phyloP scores from a whole-genome alignment of 192 early-diverging fungal species.

The Rhizoclosmatium sp. region DNA sequence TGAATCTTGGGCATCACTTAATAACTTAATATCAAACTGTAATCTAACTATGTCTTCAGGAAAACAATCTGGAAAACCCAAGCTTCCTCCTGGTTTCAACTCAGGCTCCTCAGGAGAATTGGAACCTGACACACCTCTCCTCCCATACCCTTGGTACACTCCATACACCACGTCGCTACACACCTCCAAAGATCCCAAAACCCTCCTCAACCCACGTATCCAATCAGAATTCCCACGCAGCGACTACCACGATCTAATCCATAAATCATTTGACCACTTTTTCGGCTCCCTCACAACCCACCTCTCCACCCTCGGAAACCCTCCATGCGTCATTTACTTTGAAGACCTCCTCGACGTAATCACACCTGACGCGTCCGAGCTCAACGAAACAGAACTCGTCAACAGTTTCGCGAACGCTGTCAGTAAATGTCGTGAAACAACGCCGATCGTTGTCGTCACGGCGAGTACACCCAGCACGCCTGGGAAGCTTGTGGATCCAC shows the following conservation, averaged over 20 bases:
- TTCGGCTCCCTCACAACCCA: background rate
- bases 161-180: background rate
- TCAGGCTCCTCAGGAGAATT: background rate
- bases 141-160: constrained; percentile 21
- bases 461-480: constrained; percentile 9
- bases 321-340: constrained; percentile 7
- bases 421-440: background rate
- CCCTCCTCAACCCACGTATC: constrained; percentile 11
- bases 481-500: background rate
- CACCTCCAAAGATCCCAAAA: background rate
- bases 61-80: too few species aligned
- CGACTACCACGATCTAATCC: constrained; percentile 11
- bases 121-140: background rate
- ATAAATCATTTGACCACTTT: constrained; percentile 10
- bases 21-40: too few species aligned
- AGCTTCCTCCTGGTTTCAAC: background rate
- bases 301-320: background rate
- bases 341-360: constrained; percentile 23
- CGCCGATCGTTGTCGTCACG: constrained; percentile 14
- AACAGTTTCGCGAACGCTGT: constrained; percentile 22
- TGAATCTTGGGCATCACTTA: too few species aligned
- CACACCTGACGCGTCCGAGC: background rate
- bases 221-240: constrained; percentile 17
- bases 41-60: too few species aligned
- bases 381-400: background rate